A percentile compares a stretch with the other conserved stretches of the same genome.
Evolutionary conservation across 345 rosid genomes (phyloP).

Genomic region (Cardamine chenopodiifolia): DNA sequence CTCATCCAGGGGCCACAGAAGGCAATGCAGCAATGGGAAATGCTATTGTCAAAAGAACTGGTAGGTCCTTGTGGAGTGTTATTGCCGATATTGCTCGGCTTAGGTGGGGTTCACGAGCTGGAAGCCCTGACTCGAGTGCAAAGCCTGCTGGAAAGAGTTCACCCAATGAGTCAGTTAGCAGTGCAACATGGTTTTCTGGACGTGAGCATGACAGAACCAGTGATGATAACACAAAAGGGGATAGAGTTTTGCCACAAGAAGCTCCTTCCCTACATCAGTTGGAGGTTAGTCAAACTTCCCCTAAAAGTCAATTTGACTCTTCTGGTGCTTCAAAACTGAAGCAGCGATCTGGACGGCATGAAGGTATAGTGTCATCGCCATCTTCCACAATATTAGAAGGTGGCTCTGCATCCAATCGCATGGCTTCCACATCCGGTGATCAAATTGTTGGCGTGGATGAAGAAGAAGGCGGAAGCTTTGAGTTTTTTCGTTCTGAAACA

Average conservation of each 20-base stretch:
- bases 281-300: conserved; percentile 44
- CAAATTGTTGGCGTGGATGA: conserved; percentile 43
- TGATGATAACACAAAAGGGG: conserved; percentile 55
- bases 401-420: conserved; percentile 43
- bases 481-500: conserved; percentile 38
- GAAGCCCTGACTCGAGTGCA: conserved; percentile 54
- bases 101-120: conserved; percentile 70
- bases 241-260: conserved; percentile 47
- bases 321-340: conserved; percentile 38
- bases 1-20: conserved; percentile 50
- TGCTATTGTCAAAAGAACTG: conserved; percentile 58
- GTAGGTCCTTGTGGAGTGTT: conserved; percentile 74
- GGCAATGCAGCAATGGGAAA: conserved; percentile 45
- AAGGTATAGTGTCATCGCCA: conserved; percentile 40
- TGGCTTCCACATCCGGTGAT: conserved; percentile 50
- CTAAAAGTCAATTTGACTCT: conserved; percentile 46
- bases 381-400: conserved; percentile 48
- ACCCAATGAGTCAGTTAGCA: conserved; percentile 62
- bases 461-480: conserved; percentile 25
- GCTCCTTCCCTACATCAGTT: conserved; percentile 43
- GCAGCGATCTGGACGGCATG: conserved; percentile 43
- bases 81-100: conserved; percentile 68
- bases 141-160: conserved; percentile 61
- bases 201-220: conserved; percentile 68
- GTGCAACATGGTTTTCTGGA: conserved; percentile 87